Percentiles rank a stretch among this genome's conserved stretches.
Conservation (phyloP, 1,139 yeast genomes). For the Williopsis jadinii region DNA sequence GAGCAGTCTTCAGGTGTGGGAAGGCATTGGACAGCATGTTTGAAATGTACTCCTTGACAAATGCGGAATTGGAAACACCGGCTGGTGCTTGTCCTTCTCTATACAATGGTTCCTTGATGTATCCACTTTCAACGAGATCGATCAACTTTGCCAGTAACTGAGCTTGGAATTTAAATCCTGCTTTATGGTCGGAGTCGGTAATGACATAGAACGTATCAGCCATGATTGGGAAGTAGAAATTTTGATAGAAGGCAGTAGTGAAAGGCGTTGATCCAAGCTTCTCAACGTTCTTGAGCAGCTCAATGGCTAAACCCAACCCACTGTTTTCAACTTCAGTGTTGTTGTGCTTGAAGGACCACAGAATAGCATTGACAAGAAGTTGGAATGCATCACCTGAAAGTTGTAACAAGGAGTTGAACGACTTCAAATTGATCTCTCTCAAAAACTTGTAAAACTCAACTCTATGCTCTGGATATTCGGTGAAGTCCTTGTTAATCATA, state of each 20-base stretch:
- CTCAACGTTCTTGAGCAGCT: constrained; percentile 77
- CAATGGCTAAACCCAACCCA: constrained; percentile 77
- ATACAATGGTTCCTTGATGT: constrained; percentile 73
- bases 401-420: constrained; percentile 80
- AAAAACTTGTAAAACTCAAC: constrained; percentile 89
- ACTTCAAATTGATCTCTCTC: constrained; percentile 77
- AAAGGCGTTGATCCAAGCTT: constrained; percentile 69
- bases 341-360: constrained; percentile 98
- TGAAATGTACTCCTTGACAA: constrained; percentile 74
- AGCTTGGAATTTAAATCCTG: constrained; percentile 88
- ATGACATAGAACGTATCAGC: constrained; percentile 89
- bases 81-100: constrained; percentile 67
- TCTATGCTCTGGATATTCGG: constrained; percentile 96
- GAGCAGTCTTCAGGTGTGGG: constrained; percentile 82
- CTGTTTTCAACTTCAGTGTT: constrained; percentile 92
- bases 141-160: constrained; percentile 79
- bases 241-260: constrained; percentile 81
- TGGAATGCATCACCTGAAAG: constrained; percentile 91
- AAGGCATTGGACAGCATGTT: constrained; percentile 80
- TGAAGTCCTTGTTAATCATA: constrained; percentile 92
- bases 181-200: constrained; percentile 96
- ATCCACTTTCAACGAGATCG: constrained; percentile 72
- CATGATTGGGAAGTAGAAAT: constrained; percentile 81
- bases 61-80: constrained; percentile 78
- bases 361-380: constrained; percentile 83